Evolutionary conservation across 23 red algal genomes (phyloP), one percentile per base, ranked within the genome.

Genomic region (Gracilaria gracilis): DNA sequence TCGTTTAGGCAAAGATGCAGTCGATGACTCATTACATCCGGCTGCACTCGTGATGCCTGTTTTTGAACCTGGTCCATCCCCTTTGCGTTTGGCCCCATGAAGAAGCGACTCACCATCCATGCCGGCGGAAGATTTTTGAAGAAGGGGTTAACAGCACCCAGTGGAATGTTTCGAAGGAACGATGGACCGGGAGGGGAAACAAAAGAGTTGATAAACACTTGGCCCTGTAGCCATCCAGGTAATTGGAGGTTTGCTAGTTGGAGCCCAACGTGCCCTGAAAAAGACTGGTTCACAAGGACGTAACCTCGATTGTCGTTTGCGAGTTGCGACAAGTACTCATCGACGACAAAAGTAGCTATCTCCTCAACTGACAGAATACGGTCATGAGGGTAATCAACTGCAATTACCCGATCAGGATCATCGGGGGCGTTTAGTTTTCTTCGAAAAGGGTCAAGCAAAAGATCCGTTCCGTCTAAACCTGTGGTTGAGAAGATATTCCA

Each of bases 131-230:
- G 82, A 9, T 44, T 59, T 25, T 51, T 66, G 46, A 86, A 86
- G 44, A 86, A 49, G 1, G 58, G 20, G 9, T 59, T 47, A 6
- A 64, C 39, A 2, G 42, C 82, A 0, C 37, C 37, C 11, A 82
- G 47, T 19, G 55, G 79, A 42, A 61, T 65, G 27, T 64, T 82
- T 42, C 32, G 79, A 4, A 82, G 23, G 55, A 61, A 82, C 21
- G 58, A 11, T 20, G 82, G 82, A 32, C 61, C 62, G 12, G 82
- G 82, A 31, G 62, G 66, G 61, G 82, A 86, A 47, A 28, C 61
- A 73, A 86, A 86, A 35, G 40, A 67, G 62, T 86, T 86, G 24
- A 86, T 39, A 73, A 86, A 73, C 39, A 86, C 82, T 66, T 86
- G 82, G 7, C 82, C 82, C 7, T 29, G 58, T 1, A 86, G 36